Percentiles rank a stretch among this genome's conserved stretches.
These are phyloP conservation scores for Solanum clarkiae DNA, from an alignment of 257 asterid genomes.

Conservation along the genomic window DNA sequence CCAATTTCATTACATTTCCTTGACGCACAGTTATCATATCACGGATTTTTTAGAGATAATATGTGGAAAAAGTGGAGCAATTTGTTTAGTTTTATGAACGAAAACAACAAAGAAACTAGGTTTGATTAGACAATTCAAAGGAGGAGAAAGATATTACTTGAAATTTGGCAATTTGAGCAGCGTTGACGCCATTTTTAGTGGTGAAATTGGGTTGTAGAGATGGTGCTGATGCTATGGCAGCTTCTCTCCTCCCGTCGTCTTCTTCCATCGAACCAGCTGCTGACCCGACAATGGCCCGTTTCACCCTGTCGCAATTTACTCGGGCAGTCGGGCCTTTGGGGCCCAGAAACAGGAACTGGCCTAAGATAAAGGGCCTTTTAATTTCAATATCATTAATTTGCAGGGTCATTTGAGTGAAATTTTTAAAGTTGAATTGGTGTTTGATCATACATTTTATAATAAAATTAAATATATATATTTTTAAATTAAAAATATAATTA, in stretches of 20 bases:
- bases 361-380: background rate
- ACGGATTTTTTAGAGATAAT: background rate
- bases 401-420: too few relatives aligned
- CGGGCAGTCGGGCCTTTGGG: background rate
- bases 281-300: background rate
- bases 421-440: too few relatives aligned
- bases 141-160: constrained; percentile 27
- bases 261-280: constrained; percentile 15
- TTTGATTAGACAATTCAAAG: background rate
- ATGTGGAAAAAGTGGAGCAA: background rate
- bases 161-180: constrained; percentile 62
- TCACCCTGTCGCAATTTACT: background rate
- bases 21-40: background rate
- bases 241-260: constrained; percentile 54
- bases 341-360: background rate
- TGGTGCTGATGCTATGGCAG: constrained; percentile 49
- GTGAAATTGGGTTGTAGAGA: constrained; percentile 45
- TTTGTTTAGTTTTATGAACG: background rate
- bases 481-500: too few relatives aligned
- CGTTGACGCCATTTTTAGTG: constrained; percentile 26
- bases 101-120: background rate
- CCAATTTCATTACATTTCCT: background rate
- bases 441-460: too few relatives aligned
- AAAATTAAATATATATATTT: too few relatives aligned
- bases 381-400: background rate